Percentiles rank a stretch among this genome's conserved stretches.
Evolutionary conservation across 352 stramenopile species (phyloP).

Genomic region (Phytophthora nicotianae): DNA sequence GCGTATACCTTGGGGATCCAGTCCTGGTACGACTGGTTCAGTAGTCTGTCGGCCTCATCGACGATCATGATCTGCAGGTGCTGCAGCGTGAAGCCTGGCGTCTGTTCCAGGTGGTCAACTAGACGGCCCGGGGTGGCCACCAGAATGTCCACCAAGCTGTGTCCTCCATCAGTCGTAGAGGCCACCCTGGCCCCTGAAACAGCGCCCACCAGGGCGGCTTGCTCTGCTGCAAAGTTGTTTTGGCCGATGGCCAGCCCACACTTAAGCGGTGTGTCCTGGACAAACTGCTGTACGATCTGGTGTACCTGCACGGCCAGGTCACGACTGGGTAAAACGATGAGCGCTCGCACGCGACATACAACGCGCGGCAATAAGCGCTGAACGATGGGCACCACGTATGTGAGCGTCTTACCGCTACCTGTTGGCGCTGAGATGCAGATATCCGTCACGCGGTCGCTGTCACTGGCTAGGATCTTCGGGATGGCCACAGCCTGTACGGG

Average conservation of each 20-base stretch:
- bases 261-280: conserved; percentile 74
- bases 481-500: conserved; percentile 95
- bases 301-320: conserved; percentile 95
- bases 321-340: conserved; percentile 96
- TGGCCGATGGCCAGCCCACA: conserved; percentile 93
- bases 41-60: conserved; percentile 96
- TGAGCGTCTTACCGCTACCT: conserved; percentile 97
- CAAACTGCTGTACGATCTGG: conserved; percentile 69
- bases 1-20: conserved; percentile 95
- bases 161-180: conserved; percentile 51
- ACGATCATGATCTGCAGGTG: conserved; percentile 97
- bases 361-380: conserved; percentile 86
- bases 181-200: conserved; percentile 12
- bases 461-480: conserved; percentile 88
- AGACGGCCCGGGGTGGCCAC: conserved; percentile 97
- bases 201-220: conserved; percentile 66
- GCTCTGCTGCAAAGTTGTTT: conserved; percentile 87
- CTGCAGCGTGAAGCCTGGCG: conserved; percentile 97
- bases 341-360: conserved; percentile 89
- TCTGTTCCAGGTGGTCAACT: conserved; percentile 97
- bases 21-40: conserved; percentile 98
- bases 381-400: conserved; percentile 96
- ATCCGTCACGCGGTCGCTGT: conserved; percentile 87
- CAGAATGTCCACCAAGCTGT: conserved; percentile 95
- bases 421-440: conserved; percentile 98